A percentile compares a stretch with the other conserved stretches of the same genome.
phyloP scores from a whole-genome alignment of 2,329 filamentous ascomycete genomes.

The Cordyceps farinosa region DNA sequence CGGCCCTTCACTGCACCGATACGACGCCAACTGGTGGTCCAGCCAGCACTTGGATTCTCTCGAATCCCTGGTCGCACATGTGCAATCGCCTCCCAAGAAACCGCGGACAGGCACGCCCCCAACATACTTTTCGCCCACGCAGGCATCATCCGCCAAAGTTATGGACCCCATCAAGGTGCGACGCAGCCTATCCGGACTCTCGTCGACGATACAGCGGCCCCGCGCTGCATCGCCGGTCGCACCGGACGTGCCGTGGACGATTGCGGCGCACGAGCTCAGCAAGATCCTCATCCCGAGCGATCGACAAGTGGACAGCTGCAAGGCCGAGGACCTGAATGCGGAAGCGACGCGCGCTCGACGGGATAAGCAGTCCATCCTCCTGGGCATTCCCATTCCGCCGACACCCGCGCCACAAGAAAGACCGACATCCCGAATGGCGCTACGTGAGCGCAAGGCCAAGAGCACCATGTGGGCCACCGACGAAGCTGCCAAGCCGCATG shows the following conservation, averaged over 20 bases:
- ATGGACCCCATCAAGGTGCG: constrained; percentile 63
- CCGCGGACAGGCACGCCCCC: constrained; percentile 55
- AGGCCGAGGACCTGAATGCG: constrained; percentile 71
- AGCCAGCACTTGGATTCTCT: constrained; percentile 62
- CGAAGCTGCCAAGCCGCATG: constrained; percentile 18
- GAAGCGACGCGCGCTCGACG: constrained; percentile 60
- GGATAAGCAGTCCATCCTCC: constrained; percentile 58
- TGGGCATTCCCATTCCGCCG: constrained; percentile 28
- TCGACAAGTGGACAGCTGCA: constrained; percentile 72
- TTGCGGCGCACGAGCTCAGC: constrained; percentile 77
- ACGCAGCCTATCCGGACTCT: constrained; percentile 57
- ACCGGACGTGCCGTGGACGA: constrained; percentile 80
- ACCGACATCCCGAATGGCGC: constrained; percentile 62
- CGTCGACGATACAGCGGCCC: constrained; percentile 35
- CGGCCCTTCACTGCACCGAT: constrained; percentile 38
- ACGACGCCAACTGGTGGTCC: constrained; percentile 73
- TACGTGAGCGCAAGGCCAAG: constrained; percentile 66
- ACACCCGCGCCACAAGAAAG: constrained; percentile 32
- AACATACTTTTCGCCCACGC: constrained; percentile 83
- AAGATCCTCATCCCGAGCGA: constrained; percentile 75
- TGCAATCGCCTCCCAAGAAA: constrained; percentile 49
- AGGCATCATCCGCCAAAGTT: constrained; percentile 80
- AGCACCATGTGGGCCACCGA: constrained; percentile 28
- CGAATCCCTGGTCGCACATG: constrained; percentile 56
- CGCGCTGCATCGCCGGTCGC: constrained; percentile 62